Evolutionary conservation across 495 filamentous ascomycete species (phyloP).

Genomic region (Penicillium crystallinum): DNA sequence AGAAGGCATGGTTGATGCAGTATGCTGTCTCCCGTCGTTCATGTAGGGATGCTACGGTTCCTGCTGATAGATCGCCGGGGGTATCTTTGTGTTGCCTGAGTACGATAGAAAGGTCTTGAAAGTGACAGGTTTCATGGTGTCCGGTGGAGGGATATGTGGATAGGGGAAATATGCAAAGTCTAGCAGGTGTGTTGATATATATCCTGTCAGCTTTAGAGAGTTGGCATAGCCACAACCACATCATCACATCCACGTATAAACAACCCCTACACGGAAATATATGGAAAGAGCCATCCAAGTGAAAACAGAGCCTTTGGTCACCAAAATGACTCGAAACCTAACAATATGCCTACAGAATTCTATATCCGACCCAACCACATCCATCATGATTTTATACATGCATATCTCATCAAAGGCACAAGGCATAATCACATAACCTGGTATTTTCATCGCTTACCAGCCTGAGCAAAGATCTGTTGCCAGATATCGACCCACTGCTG

Average conservation of each 20-base stretch:
- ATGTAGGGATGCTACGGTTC: conserved; percentile 7
- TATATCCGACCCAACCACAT: conserved; percentile 2
- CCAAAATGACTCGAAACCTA: not conserved
- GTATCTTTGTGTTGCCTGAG: not conserved
- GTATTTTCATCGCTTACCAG: conserved; percentile 21
- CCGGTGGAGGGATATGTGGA: not conserved
- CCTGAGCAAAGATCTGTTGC: conserved; percentile 39
- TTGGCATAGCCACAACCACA: not conserved
- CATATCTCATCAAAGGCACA: conserved; percentile 8
- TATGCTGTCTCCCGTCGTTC: conserved; percentile 7
- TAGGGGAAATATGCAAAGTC: too few species aligned
- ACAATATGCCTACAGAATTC: conserved; percentile 1
- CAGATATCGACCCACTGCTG: conserved; percentile 74
- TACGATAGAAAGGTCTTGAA: too few species aligned
- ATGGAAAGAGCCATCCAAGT: not conserved
- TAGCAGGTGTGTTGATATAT: not conserved
- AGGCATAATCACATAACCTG: not conserved
- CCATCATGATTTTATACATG: conserved; percentile 8
- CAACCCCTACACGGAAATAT: not conserved
- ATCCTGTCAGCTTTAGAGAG: not conserved
- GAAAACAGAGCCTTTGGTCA: conserved; percentile 1
- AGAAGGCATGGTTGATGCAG: conserved; percentile 6
- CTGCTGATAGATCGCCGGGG: conserved; percentile 2
- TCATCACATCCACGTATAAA: not conserved
- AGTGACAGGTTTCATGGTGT: too few species aligned